These are phyloP conservation scores for Ceriops decandra DNA, from an alignment of 345 rosid species.

Conservation along the genomic window DNA sequence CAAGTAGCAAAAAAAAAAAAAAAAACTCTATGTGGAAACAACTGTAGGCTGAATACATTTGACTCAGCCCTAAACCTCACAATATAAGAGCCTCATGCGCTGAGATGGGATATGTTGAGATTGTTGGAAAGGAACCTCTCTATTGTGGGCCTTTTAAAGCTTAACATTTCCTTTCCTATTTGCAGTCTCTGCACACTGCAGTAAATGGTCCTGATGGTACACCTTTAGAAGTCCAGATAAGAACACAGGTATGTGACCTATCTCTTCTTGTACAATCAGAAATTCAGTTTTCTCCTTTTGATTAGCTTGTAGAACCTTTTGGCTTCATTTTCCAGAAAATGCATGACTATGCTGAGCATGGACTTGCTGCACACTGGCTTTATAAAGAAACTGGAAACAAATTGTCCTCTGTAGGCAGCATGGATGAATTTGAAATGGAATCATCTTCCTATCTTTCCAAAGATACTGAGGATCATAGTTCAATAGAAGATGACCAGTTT, in stretches of 20 bases:
- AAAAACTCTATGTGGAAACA: no score
- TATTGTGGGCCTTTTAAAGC: background rate
- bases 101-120: background rate
- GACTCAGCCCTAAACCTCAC: no score
- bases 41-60: no score
- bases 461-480: slow-evolving; percentile 33
- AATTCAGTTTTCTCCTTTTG: background rate
- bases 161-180: slow-evolving; percentile 16
- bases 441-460: slow-evolving; percentile 36
- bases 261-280: slow-evolving; percentile 5
- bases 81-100: no score
- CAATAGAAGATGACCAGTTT: slow-evolving; percentile 34
- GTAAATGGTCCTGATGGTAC: slow-evolving; percentile 66
- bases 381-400: slow-evolving; percentile 60
- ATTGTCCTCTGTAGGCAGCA: slow-evolving; percentile 30
- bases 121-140: slow-evolving; percentile 1
- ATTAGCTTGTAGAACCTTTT: slow-evolving; percentile 8
- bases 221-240: slow-evolving; percentile 74
- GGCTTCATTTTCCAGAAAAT: slow-evolving; percentile 44
- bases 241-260: slow-evolving; percentile 52
- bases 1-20: no score
- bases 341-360: slow-evolving; percentile 79
- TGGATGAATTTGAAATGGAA: slow-evolving; percentile 45
- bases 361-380: slow-evolving; percentile 87
- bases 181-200: slow-evolving; percentile 76